Base-by-base conservation (phyloP, 495 filamentous ascomycete species). In the Jackrogersella multiformis region DNA sequence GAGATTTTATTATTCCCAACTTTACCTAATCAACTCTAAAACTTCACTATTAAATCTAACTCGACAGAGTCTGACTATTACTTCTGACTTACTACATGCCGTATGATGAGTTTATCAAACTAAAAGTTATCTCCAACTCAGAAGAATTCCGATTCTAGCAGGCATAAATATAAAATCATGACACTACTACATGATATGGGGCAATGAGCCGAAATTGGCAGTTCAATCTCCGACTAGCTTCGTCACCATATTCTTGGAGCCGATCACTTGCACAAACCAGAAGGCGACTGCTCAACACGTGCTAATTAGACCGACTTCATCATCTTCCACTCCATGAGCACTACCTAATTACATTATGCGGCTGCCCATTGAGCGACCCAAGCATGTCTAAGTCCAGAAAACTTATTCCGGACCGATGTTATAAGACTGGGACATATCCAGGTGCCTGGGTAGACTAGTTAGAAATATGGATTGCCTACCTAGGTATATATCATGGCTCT, bases 151-250 rank as follows among this genome's bases (percentile, higher is more conserved):
- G 18, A 53, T 21, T 36, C 16, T 23, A 62, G 41, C 30, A 48
- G n/a, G 32, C 21, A 41, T 34, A 56, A 48, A 39, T 34, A 64
- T 52, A 6, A 42, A 13, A 32, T 41, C 30, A 34, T 30, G 56
- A 39, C 32, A 39, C 44, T 62, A 61, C 46, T 61, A 62, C 58
- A 21, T 45, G 26, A 38, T 35, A 53, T 58, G 62, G 62, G 18
- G 41, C 10, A 23, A 18, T 34, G 2, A 16, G 32, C 41, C 66
- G 23, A 23, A 68, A 68, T 65, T 63, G 61, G 61, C 18, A 65
- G 51, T 61, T 61, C 66, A 69, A 61, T 65, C 66, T 69, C 66
- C 66, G 66, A 39, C 26, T 34, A 35, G 60, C 55, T 61, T 65
- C 35, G 66, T 65, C 52, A 53, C 46, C 32, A 18, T 26, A 38